Base-by-base conservation (phyloP, 2,329 filamentous ascomycete species). In the Sporothrix brasiliensis region DNA sequence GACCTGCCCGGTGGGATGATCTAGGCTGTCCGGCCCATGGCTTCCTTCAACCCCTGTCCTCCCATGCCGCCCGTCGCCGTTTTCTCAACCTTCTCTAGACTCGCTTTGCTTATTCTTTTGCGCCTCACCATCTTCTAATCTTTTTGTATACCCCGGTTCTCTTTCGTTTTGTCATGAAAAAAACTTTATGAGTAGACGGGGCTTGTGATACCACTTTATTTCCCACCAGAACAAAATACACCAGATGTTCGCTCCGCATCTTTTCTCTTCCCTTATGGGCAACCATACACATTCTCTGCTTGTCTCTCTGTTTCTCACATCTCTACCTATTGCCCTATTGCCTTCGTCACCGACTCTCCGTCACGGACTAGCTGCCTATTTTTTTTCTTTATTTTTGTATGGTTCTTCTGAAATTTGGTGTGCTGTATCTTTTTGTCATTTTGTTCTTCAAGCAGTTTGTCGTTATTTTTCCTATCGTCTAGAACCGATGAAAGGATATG, bases 1-100 rank as follows among this genome's bases (percentile, higher is more conserved):
- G 76, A 77, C 3, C 44, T 79, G 50, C 80, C 77, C 0, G 77
- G 78, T 0, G 78, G 79, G 19, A 80, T 80, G 79, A 78, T 80
- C 66, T 80, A 16, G 10, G 10, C 16, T 9, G 52, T 30, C 19
- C 16, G 34, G 6, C 34, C 6, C 34, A 34, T 34, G 34, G 34
- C 34, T 9, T 34, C 21, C 39, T 54, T 44, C 11, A 16, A 34
- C n/a, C 27, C 52, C 63, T 72, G 16, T 30, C 52, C 39, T 54
- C 14, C 41, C 16, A 39, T 41, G 27, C 4, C 14, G 30, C 27
- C 24, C 6, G 27, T 9, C 10, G 30, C 27, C 24, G 4, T 27
- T 61, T 53, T 52, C 58, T 47, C 21, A 6, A 16, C 30, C 39
- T 49, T 49, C 11, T 58, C n/a, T 63, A 50, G 24, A 24, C 41